These are phyloP conservation scores for Trametes versicolor DNA, from an alignment of 1,284 basidiomycete species.

Conservation along the genomic window DNA sequence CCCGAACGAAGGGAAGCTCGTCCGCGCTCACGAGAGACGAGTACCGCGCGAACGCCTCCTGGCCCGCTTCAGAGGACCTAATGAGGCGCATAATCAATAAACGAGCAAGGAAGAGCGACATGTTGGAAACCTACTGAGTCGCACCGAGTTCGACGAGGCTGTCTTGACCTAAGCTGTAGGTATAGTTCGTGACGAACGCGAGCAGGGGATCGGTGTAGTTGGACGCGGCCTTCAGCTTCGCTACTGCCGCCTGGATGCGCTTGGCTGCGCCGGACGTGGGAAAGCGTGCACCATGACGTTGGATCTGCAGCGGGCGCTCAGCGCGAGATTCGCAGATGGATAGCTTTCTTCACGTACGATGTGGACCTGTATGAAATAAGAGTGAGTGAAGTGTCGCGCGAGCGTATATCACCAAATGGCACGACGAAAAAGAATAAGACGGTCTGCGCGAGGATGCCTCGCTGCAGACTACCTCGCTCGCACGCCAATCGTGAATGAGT, in stretches of 20 bases:
- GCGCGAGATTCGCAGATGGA: background rate
- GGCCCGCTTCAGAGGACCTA: conserved; percentile 61
- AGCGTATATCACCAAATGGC: background rate
- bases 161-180: conserved; percentile 68
- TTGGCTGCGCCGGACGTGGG: conserved; percentile 66
- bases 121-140: conserved; percentile 62
- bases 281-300: conserved; percentile 86
- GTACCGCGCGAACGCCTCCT: conserved; percentile 62
- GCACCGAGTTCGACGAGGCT: conserved; percentile 78
- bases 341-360: conserved; percentile 52
- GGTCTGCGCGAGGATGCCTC: background rate
- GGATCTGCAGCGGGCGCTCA: conserved; percentile 59
- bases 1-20: conserved; percentile 71
- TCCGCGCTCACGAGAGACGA: conserved; percentile 52
- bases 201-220: conserved; percentile 59
- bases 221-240: conserved; percentile 59
- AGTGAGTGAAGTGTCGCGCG: background rate
- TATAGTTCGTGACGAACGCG: conserved; percentile 68
- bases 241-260: conserved; percentile 59
- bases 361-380: conserved; percentile 58
- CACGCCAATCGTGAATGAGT: background rate
- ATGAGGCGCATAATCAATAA: background rate
- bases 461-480: conserved; percentile 1
- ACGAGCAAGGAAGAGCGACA: background rate
- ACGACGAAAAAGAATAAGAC: background rate